These are phyloP conservation scores for Russula olivacea DNA, from an alignment of 768 basidiomycete genomes.

Conservation along the genomic window DNA sequence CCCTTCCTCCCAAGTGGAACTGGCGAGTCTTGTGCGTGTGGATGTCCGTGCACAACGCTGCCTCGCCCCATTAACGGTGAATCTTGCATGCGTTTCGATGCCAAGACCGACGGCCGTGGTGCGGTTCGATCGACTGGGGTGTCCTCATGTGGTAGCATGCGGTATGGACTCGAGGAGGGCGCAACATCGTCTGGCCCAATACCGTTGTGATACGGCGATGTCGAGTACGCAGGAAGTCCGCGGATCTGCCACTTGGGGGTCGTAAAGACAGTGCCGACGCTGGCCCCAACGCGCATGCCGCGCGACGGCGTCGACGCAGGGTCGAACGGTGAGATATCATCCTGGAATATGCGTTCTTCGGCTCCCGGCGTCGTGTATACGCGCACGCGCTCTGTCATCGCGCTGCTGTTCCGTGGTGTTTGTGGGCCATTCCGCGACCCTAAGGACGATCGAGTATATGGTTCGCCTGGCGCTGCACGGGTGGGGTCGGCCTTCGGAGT, in stretches of 20 bases:
- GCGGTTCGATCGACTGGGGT: constrained; percentile 17
- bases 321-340: constrained; percentile 62
- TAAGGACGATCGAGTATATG: constrained; percentile 36
- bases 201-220: constrained; percentile 9
- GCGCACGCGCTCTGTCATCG: constrained; percentile 32
- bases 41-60: background rate
- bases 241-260: constrained; percentile 23
- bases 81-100: constrained; percentile 13
- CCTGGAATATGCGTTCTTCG: constrained; percentile 27
- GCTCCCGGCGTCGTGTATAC: constrained; percentile 29
- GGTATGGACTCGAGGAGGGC: constrained; percentile 4
- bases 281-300: constrained; percentile 42
- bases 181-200: background rate
- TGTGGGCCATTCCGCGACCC: constrained; percentile 45
- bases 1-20: constrained; percentile 18
- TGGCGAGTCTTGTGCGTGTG: constrained; percentile 3
- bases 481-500: constrained; percentile 38
- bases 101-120: constrained; percentile 3
- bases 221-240: background rate
- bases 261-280: constrained; percentile 15
- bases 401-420: constrained; percentile 48
- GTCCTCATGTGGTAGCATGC: constrained; percentile 9
- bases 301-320: constrained; percentile 78
- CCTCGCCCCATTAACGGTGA: constrained; percentile 12
- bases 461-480: constrained; percentile 14